Base-by-base conservation (phyloP, 163 green algal genomes). In the Volvox carteri region DNA sequence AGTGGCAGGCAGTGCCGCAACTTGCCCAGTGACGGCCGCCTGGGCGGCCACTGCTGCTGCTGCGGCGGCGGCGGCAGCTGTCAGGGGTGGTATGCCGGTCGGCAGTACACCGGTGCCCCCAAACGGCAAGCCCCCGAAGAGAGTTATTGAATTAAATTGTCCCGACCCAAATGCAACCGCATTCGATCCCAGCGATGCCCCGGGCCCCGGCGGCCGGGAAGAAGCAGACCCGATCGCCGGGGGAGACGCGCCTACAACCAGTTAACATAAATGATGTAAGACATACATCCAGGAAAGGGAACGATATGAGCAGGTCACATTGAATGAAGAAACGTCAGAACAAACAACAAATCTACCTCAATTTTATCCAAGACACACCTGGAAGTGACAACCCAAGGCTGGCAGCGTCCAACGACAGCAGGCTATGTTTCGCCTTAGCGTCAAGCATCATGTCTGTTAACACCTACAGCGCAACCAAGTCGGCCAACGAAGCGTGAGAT, bases 391-490 rank as follows among this genome's bases (percentile, higher is more conserved):
- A 52, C 1, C 85, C 85, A 0, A 90, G 56, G 74, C 74, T 86
- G 16, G 85, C 85, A 6, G 85, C 72, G 50, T 90, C 85, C 74
- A 90, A 46, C 4, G 73, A 33, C 4, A 85, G 73, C 42, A 90
- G 48, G 70, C 48, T 90, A 7, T 85, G 56, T 37, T 86, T 85
- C 1, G 58, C 48, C 37, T 84, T 85, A 1, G 74, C 85, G 44
- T 90, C 85, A 4, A 90, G 74, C 74, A 90, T 86, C 73, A 90
- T 90, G 2, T 37, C 44, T 70, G 28, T 52, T 30, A 4, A 50
- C 14, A 19, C 50, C 75, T 84, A 56, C 75, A 70, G 11, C 8
- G 30, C 33, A 44, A 35, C 21, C 12, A 46, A 44, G 12, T 75
- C 30, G 46, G 30, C 3, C 23, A 28, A 28, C 4, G 7, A 11